Conservation (phyloP, 129 eudicot species). For the Apium graveolens region DNA sequence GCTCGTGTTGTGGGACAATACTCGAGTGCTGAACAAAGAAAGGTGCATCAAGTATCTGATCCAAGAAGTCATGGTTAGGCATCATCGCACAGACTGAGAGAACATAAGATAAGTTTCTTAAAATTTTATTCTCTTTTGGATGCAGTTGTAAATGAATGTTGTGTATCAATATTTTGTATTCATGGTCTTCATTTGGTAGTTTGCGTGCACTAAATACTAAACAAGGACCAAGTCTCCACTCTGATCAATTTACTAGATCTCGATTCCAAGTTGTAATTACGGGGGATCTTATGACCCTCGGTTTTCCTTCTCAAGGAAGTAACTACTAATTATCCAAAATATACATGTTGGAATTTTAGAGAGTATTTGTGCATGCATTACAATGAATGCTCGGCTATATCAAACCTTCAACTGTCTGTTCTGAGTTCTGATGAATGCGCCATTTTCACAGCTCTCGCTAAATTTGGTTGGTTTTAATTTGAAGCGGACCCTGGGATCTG, state of each 20-base stretch:
- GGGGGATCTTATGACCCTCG: too few relatives aligned
- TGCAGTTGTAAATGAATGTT: constrained; percentile 6
- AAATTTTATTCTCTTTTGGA: not conserved
- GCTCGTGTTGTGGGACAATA: constrained; percentile 87
- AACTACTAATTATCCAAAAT: too few relatives aligned
- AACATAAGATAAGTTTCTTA: not conserved
- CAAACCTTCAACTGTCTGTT: too few relatives aligned
- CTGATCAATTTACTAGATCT: not conserved
- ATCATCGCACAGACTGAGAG: constrained; percentile 2
- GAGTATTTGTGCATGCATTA: too few relatives aligned
- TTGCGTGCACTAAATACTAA: not conserved
- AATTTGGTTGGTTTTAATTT: not conserved
- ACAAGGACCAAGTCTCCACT: not conserved
- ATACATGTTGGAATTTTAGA: too few relatives aligned
- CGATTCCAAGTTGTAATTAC: not conserved
- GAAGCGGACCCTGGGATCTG: not conserved
- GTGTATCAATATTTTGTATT: not conserved
- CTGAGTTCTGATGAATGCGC: too few relatives aligned
- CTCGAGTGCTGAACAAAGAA: constrained; percentile 77
- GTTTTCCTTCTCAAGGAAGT: too few relatives aligned
- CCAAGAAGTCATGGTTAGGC: constrained; percentile 90
- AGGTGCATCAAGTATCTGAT: constrained; percentile 78
- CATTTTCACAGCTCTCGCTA: too few relatives aligned
- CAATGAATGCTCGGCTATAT: too few relatives aligned
- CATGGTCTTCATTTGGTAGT: not conserved